phyloP scores from a whole-genome alignment of 73 alveolate species.

The Paramecium octaurelia region DNA sequence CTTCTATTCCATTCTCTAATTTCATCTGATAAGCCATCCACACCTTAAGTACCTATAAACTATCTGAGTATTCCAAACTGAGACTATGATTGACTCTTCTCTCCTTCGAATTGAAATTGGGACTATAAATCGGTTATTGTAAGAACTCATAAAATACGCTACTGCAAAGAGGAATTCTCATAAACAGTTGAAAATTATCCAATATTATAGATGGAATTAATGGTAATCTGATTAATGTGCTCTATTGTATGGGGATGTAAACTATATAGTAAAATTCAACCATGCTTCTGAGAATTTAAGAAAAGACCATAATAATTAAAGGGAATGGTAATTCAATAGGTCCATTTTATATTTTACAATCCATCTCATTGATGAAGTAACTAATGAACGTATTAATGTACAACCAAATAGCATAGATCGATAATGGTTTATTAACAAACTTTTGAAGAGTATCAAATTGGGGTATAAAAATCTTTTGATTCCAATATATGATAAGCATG shows the following conservation, averaged over 20 bases:
- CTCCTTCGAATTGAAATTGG: not conserved
- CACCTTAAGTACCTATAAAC: not conserved
- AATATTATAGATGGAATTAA: not conserved
- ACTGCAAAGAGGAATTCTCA: constrained; percentile 32
- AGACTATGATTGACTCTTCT: not conserved
- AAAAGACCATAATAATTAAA: not conserved
- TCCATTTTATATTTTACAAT: not conserved
- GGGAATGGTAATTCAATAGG: not conserved
- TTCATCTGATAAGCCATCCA: not conserved
- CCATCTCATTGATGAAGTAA: not conserved
- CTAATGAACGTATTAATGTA: not conserved
- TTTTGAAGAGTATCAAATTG: not conserved
- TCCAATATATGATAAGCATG: not conserved
- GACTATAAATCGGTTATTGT: not conserved
- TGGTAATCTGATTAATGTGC: not conserved
- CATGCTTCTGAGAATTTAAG: not conserved
- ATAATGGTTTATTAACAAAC: not conserved
- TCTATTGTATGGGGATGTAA: not conserved
- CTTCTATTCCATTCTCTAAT: not conserved
- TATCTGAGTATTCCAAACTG: not conserved
- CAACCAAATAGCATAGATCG: not conserved
- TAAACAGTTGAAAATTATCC: not conserved
- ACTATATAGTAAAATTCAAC: not conserved
- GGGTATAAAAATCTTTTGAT: not conserved
- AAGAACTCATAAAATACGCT: not conserved